phyloP scores from a whole-genome alignment of 768 basidiomycete species.

The Amanita rimosa region DNA sequence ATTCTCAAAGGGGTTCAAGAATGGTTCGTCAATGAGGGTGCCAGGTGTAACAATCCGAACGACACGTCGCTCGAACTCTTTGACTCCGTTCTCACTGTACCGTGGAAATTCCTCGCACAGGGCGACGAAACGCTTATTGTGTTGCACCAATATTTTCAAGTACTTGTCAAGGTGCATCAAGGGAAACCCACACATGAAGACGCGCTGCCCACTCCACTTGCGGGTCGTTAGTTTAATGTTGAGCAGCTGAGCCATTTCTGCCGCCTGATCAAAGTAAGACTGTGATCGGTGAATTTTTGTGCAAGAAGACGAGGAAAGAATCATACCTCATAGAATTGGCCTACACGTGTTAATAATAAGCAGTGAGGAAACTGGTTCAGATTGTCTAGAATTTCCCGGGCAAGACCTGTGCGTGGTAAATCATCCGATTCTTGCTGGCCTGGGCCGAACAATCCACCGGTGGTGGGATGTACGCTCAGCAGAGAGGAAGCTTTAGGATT shows the following conservation, averaged over 20 bases:
- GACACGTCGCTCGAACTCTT: conserved; percentile 71
- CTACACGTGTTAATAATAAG: conserved; percentile 83
- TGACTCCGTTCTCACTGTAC: conserved; percentile 30
- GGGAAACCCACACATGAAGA: conserved; percentile 91
- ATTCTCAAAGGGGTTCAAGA: conserved; percentile 77
- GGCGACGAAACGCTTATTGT: conserved; percentile 78
- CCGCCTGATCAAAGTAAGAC: conserved; percentile 93
- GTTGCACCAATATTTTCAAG: conserved; percentile 77
- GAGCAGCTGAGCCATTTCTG: conserved; percentile 62
- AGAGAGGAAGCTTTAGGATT: neutral
- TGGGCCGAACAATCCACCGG: no score
- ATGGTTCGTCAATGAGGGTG: conserved; percentile 87
- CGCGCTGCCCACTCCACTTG: conserved; percentile 55
- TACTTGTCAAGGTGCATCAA: conserved; percentile 75
- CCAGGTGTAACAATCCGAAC: conserved; percentile 87
- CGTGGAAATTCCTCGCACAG: conserved; percentile 86
- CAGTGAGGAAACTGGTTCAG: conserved; percentile 75
- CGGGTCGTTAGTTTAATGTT: conserved; percentile 76
- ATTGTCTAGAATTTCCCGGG: conserved; percentile 62
- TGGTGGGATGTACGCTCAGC: neutral
- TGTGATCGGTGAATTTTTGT: conserved; percentile 18
- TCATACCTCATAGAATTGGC: conserved; percentile 88
- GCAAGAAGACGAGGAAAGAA: neutral
- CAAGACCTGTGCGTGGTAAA: conserved; percentile 25
- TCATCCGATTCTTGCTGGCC: neutral